Percentiles rank a stretch among this genome's conserved stretches.
Conservation (phyloP, 2,329 filamentous ascomycete genomes). For the Aplosporella prunicola region DNA sequence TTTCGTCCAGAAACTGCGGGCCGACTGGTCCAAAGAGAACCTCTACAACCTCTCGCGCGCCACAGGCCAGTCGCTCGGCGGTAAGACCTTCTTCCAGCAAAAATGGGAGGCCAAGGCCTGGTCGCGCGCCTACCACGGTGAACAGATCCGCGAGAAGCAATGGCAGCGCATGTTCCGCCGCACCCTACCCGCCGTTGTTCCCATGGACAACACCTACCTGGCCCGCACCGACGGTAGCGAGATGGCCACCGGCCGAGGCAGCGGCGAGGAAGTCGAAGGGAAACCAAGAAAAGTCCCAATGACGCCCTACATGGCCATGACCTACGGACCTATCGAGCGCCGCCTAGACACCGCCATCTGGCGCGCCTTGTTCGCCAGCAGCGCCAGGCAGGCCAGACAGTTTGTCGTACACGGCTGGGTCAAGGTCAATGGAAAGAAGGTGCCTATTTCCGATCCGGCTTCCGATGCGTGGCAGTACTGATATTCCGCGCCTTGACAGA, state of each 20-base stretch:
- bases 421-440: slow-evolving; percentile 93
- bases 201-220: slow-evolving; percentile 74
- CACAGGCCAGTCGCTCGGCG: slow-evolving; percentile 19
- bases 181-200: slow-evolving; percentile 69
- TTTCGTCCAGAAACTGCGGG: slow-evolving; percentile 66
- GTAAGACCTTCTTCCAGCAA: slow-evolving; percentile 85
- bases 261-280: slow-evolving; percentile 42
- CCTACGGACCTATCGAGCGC: slow-evolving; percentile 82
- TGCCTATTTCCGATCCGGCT: slow-evolving; percentile 28
- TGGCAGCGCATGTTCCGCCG: slow-evolving; percentile 91
- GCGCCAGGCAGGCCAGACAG: slow-evolving; percentile 82
- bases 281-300: slow-evolving; percentile 24
- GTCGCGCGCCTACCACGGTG: slow-evolving; percentile 83
- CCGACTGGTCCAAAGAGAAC: slow-evolving; percentile 97
- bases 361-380: slow-evolving; percentile 87
- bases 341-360: slow-evolving; percentile 92
- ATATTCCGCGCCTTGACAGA: slow-evolving; percentile 50
- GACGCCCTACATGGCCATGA: slow-evolving; percentile 95
- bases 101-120: slow-evolving; percentile 89
- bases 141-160: slow-evolving; percentile 84
- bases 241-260: slow-evolving; percentile 73
- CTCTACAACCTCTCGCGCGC: slow-evolving; percentile 72
- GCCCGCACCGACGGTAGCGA: slow-evolving; percentile 73
- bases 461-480: background rate
- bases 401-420: slow-evolving; percentile 90